phyloP scores from a whole-genome alignment of 768 basidiomycete genomes.

The Hericium rajendrae region DNA sequence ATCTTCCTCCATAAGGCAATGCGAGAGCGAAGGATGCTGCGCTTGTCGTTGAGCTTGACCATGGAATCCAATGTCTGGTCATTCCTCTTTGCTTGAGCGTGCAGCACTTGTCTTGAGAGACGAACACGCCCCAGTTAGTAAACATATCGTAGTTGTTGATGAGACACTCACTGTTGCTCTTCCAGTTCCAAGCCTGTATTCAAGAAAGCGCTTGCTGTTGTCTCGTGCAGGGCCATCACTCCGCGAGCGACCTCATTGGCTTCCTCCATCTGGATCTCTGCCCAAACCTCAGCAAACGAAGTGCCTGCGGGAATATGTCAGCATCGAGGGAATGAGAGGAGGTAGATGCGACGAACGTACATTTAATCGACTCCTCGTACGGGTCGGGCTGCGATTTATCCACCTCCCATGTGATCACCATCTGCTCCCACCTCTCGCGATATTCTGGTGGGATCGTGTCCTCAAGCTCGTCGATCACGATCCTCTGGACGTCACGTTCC shows the following conservation, averaged over 20 bases:
- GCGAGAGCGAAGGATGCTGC: too few relatives aligned
- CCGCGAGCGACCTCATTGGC: not conserved
- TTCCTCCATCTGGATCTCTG: not conserved
- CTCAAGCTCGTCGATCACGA: not conserved
- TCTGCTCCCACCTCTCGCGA: not conserved
- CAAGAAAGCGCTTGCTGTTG: too few relatives aligned
- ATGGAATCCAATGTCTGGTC: too few relatives aligned
- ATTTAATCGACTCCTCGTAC: not conserved
- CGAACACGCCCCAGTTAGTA: too few relatives aligned
- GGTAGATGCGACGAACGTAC: not conserved
- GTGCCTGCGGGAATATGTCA: not conserved
- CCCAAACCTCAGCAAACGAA: not conserved
- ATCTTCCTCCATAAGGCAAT: too few relatives aligned
- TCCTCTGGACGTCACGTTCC: not conserved
- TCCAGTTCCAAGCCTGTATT: too few relatives aligned
- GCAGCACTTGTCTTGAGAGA: too few relatives aligned
- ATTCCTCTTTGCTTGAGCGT: too few relatives aligned
- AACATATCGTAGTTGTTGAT: too few relatives aligned
- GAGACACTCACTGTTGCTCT: too few relatives aligned
- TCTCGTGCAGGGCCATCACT: not conserved
- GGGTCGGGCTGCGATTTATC: not conserved
- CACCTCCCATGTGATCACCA: not conserved
- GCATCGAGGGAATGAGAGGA: not conserved
- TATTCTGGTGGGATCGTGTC: not conserved
- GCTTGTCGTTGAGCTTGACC: too few relatives aligned